Evolutionary conservation across 495 filamentous ascomycete genomes (phyloP), one percentile per base, ranked within the genome.

Genomic region (Gamarada debralockiae): DNA sequence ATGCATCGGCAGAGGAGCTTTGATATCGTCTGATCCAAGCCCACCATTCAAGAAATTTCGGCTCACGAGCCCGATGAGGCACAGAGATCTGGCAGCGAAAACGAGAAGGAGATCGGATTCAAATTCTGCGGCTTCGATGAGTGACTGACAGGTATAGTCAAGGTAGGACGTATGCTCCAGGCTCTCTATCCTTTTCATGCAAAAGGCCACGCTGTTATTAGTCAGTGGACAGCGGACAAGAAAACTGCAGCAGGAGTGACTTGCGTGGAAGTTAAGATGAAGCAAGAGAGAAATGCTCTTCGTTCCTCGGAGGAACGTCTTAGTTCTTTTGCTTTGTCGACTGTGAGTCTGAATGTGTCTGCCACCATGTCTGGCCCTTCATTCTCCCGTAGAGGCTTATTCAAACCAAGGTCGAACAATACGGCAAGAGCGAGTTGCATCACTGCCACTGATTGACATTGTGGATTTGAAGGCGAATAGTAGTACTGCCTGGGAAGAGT

Each of bases 1-100:
- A 25, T 57, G 49, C 54, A 61, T 61, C 54, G 53, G 57, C 2
- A 50, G 20, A 2, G 58, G 58, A 0, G 51, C 58, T 34, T 37
- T 48, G 2, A n/a, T 14, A 1, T 38, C 47, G 20, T 46, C 44
- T 7, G 34, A 36, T 22, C 6, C 25, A 43, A 8, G 8, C 27
- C 18, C 25, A 22, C 9, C n/a, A 39, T 39, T 24, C 13, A 12
- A 29, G 14, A 57, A 15, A 21, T 12, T 43, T 48, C 36, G 31
- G 15, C 34, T 34, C 13, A 38, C 22, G 7, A 23, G 33, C 24
- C 48, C 55, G 2, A 38, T 34, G 17, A 53, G 42, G 23, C 3
- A 31, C 27, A 48, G 43, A 17, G 47, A 27, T 23, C 29, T 48
- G n/a, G 39, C 52, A 1, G 42, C 15, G 38, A 34, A 33, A 3